Conservation (phyloP, 2,329 filamentous ascomycete genomes). For the Periconia digitata region DNA sequence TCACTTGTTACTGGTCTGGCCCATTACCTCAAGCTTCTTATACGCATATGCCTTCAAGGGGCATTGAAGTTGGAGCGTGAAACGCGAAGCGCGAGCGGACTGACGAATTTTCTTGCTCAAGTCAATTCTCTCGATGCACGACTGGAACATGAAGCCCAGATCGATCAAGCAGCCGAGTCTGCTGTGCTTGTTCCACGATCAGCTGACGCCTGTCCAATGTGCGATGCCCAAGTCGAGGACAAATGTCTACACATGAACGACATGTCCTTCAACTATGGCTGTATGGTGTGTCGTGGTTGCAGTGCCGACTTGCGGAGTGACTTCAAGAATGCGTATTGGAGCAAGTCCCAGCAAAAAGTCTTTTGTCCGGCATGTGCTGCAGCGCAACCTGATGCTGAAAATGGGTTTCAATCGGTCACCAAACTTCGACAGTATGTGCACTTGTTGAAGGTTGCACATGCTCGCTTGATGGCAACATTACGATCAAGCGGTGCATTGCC, state of each 20-base stretch:
- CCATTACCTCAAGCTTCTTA: slow-evolving; percentile 95
- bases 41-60: slow-evolving; percentile 93
- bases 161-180: slow-evolving; percentile 46
- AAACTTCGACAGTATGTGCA: slow-evolving; percentile 95
- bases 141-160: slow-evolving; percentile 39
- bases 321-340: slow-evolving; percentile 71
- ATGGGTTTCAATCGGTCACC: slow-evolving; percentile 73
- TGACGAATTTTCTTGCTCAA: slow-evolving; percentile 81
- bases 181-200: slow-evolving; percentile 48
- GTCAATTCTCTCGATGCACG: slow-evolving; percentile 74
- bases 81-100: slow-evolving; percentile 68
- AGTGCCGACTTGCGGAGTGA: slow-evolving; percentile 69
- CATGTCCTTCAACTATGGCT: slow-evolving; percentile 80
- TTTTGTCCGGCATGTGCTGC: slow-evolving; percentile 70
- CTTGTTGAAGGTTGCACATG: slow-evolving; percentile 85
- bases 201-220: slow-evolving; percentile 77
- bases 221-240: slow-evolving; percentile 88
- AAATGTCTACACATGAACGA: slow-evolving; percentile 79
- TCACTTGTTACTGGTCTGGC: slow-evolving; percentile 94
- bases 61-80: slow-evolving; percentile 90
- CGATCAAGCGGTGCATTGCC: slow-evolving; percentile 80
- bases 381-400: slow-evolving; percentile 57
- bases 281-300: slow-evolving; percentile 72
- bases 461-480: slow-evolving; percentile 83
- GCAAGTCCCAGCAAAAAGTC: slow-evolving; percentile 65